Conservation (phyloP, 1,284 basidiomycete species). For the Ceratobasidium papillatum region DNA sequence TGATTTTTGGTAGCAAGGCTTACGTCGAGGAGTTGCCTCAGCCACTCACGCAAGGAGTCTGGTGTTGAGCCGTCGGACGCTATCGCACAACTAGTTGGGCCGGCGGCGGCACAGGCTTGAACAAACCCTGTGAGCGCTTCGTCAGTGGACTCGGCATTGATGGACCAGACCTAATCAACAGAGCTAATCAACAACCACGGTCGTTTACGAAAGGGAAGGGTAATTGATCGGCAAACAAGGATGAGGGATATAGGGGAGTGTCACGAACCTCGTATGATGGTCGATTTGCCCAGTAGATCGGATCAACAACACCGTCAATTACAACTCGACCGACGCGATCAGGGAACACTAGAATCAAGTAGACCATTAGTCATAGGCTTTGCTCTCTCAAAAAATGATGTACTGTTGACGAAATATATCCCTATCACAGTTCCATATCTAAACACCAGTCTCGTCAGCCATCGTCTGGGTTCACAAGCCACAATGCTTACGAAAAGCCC, state of each 20-base stretch:
- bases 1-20: neutral
- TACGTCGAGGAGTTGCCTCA: constrained; percentile 12
- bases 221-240: no score
- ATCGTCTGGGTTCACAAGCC: no score
- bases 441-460: no score
- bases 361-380: neutral
- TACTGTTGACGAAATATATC: constrained; percentile 41
- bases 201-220: no score
- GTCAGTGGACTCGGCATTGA: constrained; percentile 21
- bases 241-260: neutral
- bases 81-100: constrained; percentile 36
- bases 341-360: constrained; percentile 35
- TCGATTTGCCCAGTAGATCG: constrained; percentile 12
- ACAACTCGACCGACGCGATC: constrained; percentile 42
- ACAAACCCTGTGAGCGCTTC: constrained; percentile 30
- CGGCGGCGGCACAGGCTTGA: constrained; percentile 32
- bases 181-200: neutral
- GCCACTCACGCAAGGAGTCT: neutral
- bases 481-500: constrained; percentile 42
- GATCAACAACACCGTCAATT: constrained; percentile 43
- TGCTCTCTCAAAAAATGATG: neutral
- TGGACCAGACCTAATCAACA: neutral
- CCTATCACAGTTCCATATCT: constrained; percentile 46
- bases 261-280: constrained; percentile 11
- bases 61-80: constrained; percentile 4